Conservation (phyloP, 108 stramenopile genomes). For the Discostella pseudostelligera region DNA sequence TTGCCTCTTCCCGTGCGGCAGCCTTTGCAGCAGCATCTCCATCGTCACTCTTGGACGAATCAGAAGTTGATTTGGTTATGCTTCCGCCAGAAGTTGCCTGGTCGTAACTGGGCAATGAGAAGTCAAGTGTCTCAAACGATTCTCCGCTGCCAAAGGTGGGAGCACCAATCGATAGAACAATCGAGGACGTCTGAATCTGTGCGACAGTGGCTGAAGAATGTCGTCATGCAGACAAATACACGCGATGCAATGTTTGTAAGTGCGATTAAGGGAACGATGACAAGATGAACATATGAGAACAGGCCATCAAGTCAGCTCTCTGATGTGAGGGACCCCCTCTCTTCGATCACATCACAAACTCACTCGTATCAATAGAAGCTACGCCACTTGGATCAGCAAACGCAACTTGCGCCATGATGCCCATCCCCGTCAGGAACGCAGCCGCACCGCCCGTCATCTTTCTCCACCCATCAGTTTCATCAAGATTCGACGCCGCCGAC, state of each 20-base stretch:
- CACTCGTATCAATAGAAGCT: constrained; percentile 10
- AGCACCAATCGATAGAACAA: constrained; percentile 40
- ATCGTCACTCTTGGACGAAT: constrained; percentile 30
- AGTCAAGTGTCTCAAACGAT: constrained; percentile 68
- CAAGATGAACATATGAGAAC: no score
- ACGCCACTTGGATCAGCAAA: constrained; percentile 34
- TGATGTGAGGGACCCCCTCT: no score
- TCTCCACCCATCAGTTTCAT: constrained; percentile 35
- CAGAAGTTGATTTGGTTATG: constrained; percentile 15
- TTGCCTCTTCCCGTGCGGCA: constrained; percentile 51
- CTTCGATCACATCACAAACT: background rate
- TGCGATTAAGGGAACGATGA: background rate
- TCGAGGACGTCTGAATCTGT: constrained; percentile 19
- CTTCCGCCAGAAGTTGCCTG: constrained; percentile 27
- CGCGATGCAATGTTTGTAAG: background rate
- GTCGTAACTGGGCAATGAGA: constrained; percentile 74
- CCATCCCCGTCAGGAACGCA: constrained; percentile 38
- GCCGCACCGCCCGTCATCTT: constrained; percentile 34
- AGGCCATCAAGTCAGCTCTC: no score
- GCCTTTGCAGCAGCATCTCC: constrained; percentile 51
- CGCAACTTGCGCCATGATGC: constrained; percentile 43
- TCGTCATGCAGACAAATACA: background rate
- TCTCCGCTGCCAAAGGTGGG: constrained; percentile 40
- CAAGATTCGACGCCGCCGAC: constrained; percentile 7
- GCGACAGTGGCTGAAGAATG: background rate